Base-by-base conservation (phyloP, 192 early-diverging fungal species). In the Phycomyces nitens region DNA sequence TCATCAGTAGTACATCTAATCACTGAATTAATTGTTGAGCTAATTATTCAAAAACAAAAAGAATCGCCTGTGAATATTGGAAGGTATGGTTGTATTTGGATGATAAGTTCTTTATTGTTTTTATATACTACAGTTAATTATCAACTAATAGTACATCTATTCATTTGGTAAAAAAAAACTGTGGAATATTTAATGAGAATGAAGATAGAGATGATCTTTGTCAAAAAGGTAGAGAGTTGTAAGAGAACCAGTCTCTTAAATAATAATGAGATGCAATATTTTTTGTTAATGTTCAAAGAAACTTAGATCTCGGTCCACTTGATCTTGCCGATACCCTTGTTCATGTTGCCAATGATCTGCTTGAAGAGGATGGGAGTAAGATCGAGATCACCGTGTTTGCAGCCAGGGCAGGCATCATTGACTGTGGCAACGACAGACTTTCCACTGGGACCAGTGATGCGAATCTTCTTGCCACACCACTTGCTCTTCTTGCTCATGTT, bases 331-430 rank as follows among this genome's bases (percentile, higher is more conserved):
- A 76, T 78, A 44, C 84, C 84, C 29, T 67, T 76, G 39, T 63
- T 66, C 40, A 69, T 38, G 43, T 77, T 64, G 11, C 74, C 84
- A 67, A 86, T 72, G 9, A 73, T 51, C 68, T 86, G 60, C 50
- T 82, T 69, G 58, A 83, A 86, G 21, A 81, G 72, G 8, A 62
- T 39, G 9, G 82, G 80, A 18, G 79, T 79, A 15, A 86, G 64
- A 65, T 86, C 84, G 8, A 86, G 69, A 42, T 76, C 71, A 23
- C 84, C 82, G 3, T 41, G n/a, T 12, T 69, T 62, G 65, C 84
- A 86, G 0, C 55, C 72, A 0, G 82, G 80, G 62, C 84, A 86
- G 10, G 72, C 73, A 64, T 86, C 84, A 5, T 69, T 70, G 29
- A 86, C 67, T 4, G 34, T 84, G 6, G 80, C 84, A 56, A 66